A percentile compares a stretch with the other conserved stretches of the same genome.
Evolutionary conservation across 2,329 filamentous ascomycete genomes (phyloP).

Genomic region (Epichloe glyceriae): DNA sequence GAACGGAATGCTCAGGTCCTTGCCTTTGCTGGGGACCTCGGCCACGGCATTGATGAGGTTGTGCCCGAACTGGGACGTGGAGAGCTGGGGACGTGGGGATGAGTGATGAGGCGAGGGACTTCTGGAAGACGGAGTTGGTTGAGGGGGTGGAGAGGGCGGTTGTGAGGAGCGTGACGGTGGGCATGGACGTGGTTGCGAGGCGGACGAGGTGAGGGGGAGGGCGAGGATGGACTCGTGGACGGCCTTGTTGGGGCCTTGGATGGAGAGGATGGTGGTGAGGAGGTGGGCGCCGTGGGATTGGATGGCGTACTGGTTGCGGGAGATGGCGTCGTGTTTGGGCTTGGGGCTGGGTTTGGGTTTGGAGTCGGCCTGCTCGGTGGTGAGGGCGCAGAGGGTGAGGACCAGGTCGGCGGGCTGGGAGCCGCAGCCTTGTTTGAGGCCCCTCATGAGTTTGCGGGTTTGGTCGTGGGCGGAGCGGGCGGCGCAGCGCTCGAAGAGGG

Average conservation of each 20-base stretch:
- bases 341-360: slow-evolving; percentile 22
- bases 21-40: slow-evolving; percentile 34
- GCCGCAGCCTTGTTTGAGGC: slow-evolving; percentile 34
- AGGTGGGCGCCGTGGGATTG: slow-evolving; percentile 67
- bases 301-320: slow-evolving; percentile 44
- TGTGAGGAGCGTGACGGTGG: slow-evolving; percentile 37
- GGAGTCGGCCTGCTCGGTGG: slow-evolving; percentile 5
- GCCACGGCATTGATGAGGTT: slow-evolving; percentile 37
- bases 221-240: slow-evolving; percentile 60
- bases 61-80: slow-evolving; percentile 37
- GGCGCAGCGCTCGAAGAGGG: slow-evolving; percentile 69
- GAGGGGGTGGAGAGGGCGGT: slow-evolving; percentile 36
- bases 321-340: slow-evolving; percentile 6
- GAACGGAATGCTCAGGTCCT: slow-evolving; percentile 37
- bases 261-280: slow-evolving; percentile 63
- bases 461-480: slow-evolving; percentile 49
- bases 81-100: slow-evolving; percentile 31
- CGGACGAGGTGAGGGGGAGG: slow-evolving; percentile 44
- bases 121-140: slow-evolving; percentile 41
- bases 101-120: slow-evolving; percentile 36
- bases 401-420: slow-evolving; percentile 33
- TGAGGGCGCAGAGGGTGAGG: slow-evolving; percentile 35
- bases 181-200: slow-evolving; percentile 46
- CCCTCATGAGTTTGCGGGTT: slow-evolving; percentile 33
- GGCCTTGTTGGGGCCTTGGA: slow-evolving; percentile 57